Percentiles rank a stretch among this genome's conserved stretches.
Conservation (phyloP, 2,329 filamentous ascomycete species). For the Fusarium ambrosium region DNA sequence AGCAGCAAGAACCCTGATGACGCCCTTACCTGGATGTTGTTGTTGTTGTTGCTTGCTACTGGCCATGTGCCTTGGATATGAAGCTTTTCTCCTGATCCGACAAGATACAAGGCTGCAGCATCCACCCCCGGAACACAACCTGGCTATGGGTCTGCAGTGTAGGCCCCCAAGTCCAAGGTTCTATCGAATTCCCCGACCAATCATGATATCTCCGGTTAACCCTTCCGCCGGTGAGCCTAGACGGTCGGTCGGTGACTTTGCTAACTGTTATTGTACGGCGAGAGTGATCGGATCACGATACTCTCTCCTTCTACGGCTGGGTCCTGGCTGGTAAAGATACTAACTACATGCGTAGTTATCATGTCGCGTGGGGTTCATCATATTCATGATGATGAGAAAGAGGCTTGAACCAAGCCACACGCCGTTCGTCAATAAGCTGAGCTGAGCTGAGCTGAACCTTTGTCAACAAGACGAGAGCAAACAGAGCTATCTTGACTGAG, state of each 20-base stretch:
- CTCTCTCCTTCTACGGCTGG: neutral
- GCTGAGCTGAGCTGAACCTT: neutral
- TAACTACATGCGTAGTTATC: neutral
- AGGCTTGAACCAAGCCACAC: neutral
- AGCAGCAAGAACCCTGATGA: neutral
- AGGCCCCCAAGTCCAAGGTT: neutral
- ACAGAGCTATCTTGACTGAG: neutral
- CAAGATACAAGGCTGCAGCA: neutral
- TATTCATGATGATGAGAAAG: neutral
- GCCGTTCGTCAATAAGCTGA: neutral
- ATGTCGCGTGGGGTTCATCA: neutral
- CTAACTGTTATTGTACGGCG: neutral
- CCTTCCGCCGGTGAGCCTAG: neutral
- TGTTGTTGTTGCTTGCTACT: neutral
- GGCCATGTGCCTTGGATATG: neutral
- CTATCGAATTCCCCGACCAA: slow-evolving; percentile 3
- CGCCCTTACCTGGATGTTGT: neutral
- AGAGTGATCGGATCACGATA: slow-evolving; percentile 1
- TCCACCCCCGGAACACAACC: neutral
- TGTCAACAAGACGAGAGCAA: neutral
- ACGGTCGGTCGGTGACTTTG: neutral
- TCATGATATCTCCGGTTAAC: slow-evolving; percentile 14
- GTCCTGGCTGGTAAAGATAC: neutral
- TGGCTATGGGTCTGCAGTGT: neutral
- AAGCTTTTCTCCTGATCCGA: neutral